phyloP scores from a whole-genome alignment of 2,329 filamentous ascomycete species.

The Graphilbum sp. region DNA sequence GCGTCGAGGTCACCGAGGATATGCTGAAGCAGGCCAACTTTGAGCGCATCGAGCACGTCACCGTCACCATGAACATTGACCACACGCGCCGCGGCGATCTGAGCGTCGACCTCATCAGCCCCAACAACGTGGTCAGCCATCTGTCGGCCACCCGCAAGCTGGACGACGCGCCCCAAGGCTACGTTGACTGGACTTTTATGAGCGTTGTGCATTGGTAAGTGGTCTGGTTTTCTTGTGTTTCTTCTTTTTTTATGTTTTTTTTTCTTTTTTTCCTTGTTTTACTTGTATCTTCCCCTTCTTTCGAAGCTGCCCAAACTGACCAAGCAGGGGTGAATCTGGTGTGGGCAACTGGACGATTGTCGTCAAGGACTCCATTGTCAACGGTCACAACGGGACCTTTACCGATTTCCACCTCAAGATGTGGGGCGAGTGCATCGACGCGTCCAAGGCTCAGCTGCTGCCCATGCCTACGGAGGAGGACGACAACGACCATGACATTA shows the following conservation, averaged over 20 bases:
- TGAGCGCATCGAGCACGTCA: constrained; percentile 81
- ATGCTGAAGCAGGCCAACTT: constrained; percentile 74
- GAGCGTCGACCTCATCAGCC: constrained; percentile 81
- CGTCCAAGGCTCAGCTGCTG: constrained; percentile 52
- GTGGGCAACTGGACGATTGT: constrained; percentile 83
- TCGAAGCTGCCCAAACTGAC: constrained; percentile 15
- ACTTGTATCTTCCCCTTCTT: neutral
- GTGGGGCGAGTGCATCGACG: constrained; percentile 79
- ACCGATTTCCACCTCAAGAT: constrained; percentile 87
- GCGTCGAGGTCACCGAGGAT: constrained; percentile 66
- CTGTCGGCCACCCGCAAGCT: constrained; percentile 58
- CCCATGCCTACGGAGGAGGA: constrained; percentile 74
- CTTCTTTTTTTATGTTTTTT: neutral
- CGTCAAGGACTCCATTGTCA: constrained; percentile 68
- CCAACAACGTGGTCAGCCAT: constrained; percentile 65
- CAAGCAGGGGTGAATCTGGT: constrained; percentile 63
- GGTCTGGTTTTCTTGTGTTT: too few species aligned
- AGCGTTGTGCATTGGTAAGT: constrained; percentile 85
- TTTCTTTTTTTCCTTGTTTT: neutral
- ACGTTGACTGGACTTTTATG: constrained; percentile 98
- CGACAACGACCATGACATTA: constrained; percentile 62
- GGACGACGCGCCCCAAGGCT: constrained; percentile 54
- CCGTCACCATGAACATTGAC: constrained; percentile 90
- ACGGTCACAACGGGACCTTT: constrained; percentile 62
- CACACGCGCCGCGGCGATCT: constrained; percentile 80